Evolutionary conservation across 495 filamentous ascomycete genomes (phyloP).

Genomic region (Talaromyces liani): DNA sequence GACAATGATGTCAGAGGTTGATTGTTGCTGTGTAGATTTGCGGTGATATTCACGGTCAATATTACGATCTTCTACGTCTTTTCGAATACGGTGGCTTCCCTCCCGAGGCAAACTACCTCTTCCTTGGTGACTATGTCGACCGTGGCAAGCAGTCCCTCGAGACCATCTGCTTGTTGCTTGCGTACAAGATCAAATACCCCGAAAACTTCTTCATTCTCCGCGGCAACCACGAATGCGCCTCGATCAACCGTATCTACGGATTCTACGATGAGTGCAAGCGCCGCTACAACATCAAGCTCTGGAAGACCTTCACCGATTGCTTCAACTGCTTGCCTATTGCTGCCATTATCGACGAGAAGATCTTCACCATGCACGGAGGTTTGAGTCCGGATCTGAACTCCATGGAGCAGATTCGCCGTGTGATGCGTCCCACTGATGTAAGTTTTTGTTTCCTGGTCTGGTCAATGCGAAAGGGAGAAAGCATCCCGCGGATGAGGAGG

Average conservation of each 20-base stretch:
- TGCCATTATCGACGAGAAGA: constrained; percentile 99
- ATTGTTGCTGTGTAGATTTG: constrained; percentile 61
- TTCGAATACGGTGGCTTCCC: constrained; percentile 99
- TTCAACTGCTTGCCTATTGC: constrained; percentile 99
- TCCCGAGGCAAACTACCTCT: constrained; percentile 98
- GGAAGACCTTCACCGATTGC: constrained; percentile 99
- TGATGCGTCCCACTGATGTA: constrained; percentile 99
- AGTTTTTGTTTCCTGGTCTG: constrained; percentile 26
- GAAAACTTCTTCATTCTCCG: constrained; percentile 99
- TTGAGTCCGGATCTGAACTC: constrained; percentile 97
- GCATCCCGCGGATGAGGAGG: background rate
- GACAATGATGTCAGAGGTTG: background rate
- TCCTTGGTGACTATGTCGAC: constrained; percentile 98
- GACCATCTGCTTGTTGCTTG: constrained; percentile 95
- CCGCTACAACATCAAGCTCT: constrained; percentile 99
- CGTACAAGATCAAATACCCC: constrained; percentile 99
- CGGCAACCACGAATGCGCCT: constrained; percentile 98
- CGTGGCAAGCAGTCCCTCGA: constrained; percentile 99
- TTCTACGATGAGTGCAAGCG: constrained; percentile 99
- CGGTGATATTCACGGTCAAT: constrained; percentile 98
- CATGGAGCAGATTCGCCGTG: constrained; percentile 98
- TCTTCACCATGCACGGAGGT: constrained; percentile 99
- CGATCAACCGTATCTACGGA: constrained; percentile 99
- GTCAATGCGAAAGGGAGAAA: constrained; percentile 11
- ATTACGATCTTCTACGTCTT: constrained; percentile 93